Evolutionary conservation across 2,329 filamentous ascomycete species (phyloP).

Genomic region (Epichloe festucae): DNA sequence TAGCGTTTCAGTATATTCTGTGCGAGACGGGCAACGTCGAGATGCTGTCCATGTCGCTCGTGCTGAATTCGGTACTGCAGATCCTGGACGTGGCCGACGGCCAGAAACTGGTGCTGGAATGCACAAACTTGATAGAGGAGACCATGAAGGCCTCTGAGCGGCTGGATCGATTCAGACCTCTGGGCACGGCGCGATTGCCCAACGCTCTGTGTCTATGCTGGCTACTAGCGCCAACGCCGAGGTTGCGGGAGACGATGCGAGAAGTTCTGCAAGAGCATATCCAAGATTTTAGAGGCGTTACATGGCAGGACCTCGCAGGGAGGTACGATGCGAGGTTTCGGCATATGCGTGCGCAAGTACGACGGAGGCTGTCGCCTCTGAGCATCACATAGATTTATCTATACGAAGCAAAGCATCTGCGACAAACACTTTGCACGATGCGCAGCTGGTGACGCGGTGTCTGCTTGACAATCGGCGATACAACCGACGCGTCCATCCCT

Average conservation of each 20-base stretch:
- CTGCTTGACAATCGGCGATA: too few relatives aligned
- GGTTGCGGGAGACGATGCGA: background rate
- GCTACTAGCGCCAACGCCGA: background rate
- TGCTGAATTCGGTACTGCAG: constrained; percentile 1
- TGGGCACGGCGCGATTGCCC: constrained; percentile 1
- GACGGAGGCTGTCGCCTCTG: background rate
- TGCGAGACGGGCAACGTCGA: constrained; percentile 1
- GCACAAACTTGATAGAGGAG: background rate
- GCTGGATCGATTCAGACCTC: background rate
- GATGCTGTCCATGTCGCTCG: constrained; percentile 1
- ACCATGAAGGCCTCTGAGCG: background rate
- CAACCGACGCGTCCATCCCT: too few relatives aligned
- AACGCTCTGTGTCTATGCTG: constrained; percentile 1
- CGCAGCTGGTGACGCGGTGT: too few relatives aligned
- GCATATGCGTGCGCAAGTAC: background rate
- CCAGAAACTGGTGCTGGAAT: background rate
- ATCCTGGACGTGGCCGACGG: background rate
- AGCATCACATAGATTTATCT: background rate
- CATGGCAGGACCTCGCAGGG: constrained; percentile 1
- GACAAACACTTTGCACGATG: too few relatives aligned
- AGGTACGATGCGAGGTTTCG: background rate
- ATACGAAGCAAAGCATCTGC: too few relatives aligned
- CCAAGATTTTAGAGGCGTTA: background rate
- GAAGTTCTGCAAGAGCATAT: background rate
- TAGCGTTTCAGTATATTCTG: background rate